A percentile compares a stretch with the other conserved stretches of the same genome.
These are phyloP conservation scores for Apostasia shenzhenica DNA, from an alignment of 106 monocot genomes.

Conservation along the genomic window DNA sequence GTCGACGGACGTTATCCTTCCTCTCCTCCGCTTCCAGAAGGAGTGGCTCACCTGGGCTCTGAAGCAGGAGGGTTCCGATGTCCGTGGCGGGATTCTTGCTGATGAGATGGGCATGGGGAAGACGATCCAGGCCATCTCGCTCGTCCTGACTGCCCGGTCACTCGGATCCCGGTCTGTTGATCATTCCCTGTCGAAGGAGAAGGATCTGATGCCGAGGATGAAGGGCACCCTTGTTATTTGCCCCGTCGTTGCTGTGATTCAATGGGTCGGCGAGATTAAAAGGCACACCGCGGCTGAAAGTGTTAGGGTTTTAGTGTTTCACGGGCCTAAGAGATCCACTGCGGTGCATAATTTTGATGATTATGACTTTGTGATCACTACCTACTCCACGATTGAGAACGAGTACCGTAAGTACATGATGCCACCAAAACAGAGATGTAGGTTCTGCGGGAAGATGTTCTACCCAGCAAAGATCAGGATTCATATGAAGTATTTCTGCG, in stretches of 20 bases:
- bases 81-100: constrained; percentile 65
- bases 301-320: constrained; percentile 31
- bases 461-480: constrained; percentile 33
- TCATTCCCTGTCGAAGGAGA: neutral
- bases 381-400: constrained; percentile 58
- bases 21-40: constrained; percentile 77
- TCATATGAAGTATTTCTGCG: constrained; percentile 65
- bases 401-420: constrained; percentile 63
- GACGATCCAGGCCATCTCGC: constrained; percentile 86
- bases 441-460: constrained; percentile 43
- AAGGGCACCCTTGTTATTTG: constrained; percentile 71
- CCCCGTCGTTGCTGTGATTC: constrained; percentile 78
- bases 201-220: neutral
- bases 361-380: constrained; percentile 85
- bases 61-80: constrained; percentile 53
- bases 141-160: constrained; percentile 56
- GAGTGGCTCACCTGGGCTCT: constrained; percentile 88
- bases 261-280: constrained; percentile 81
- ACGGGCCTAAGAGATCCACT: constrained; percentile 28
- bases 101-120: constrained; percentile 99
- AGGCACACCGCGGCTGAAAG: constrained; percentile 43
- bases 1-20: constrained; percentile 39
- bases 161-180: neutral
- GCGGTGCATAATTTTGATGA: constrained; percentile 33
- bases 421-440: constrained; percentile 52